Evolutionary conservation across 2,329 filamentous ascomycete genomes (phyloP).

Genomic region (Claviceps monticola): DNA sequence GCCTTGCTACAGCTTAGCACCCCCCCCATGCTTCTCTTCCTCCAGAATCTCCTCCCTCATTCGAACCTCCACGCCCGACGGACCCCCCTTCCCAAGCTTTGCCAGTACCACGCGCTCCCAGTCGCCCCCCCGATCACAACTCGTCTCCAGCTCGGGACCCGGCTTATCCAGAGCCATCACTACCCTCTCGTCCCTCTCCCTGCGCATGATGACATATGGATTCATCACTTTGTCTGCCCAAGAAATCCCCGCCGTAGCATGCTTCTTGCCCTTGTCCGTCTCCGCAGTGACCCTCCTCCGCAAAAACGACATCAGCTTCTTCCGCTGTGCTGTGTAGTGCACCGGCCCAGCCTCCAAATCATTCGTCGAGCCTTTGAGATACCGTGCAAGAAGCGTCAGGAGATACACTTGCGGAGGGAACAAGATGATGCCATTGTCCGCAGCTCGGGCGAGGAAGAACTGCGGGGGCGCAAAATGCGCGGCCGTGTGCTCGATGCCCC

Average conservation of each 20-base stretch:
- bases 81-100: constrained; percentile 35
- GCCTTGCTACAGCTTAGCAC: constrained; percentile 2
- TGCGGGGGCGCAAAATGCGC: constrained; percentile 61
- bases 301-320: constrained; percentile 41
- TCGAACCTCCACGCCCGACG: constrained; percentile 39
- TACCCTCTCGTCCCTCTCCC: constrained; percentile 29
- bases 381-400: constrained; percentile 41
- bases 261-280: constrained; percentile 22
- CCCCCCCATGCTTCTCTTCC: constrained; percentile 26
- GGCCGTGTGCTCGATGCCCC: constrained; percentile 51
- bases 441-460: constrained; percentile 54
- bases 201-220: constrained; percentile 33
- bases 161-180: constrained; percentile 46
- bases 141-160: constrained; percentile 37
- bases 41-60: constrained; percentile 33
- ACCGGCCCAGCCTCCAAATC: constrained; percentile 13
- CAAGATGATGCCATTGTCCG: constrained; percentile 56
- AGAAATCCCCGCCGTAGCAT: constrained; percentile 31
- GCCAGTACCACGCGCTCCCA: constrained; percentile 45
- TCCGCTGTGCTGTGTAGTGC: constrained; percentile 34
- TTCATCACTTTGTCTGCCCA: constrained; percentile 51
- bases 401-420: constrained; percentile 85
- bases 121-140: constrained; percentile 35
- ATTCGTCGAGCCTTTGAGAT: constrained; percentile 27
- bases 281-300: constrained; percentile 26